Evolutionary conservation across 495 filamentous ascomycete species (phyloP), one percentile per base, ranked within the genome.

Genomic region (Aspergillus nidulans): DNA sequence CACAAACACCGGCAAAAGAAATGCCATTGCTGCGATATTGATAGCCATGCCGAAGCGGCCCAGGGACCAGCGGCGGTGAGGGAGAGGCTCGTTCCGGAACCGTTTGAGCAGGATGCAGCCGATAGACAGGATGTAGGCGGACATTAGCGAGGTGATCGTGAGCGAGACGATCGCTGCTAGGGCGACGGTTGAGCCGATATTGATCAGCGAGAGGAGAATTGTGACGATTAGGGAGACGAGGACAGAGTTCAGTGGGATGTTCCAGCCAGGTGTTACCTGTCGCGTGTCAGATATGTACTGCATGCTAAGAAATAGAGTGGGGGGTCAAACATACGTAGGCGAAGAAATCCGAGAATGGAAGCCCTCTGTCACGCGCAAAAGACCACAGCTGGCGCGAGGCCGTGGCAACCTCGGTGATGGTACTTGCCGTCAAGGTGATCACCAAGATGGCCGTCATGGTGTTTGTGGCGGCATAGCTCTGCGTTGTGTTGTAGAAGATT

Each of bases 361-460:
- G 63, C 2, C 82, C 81, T 10, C 68, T 58, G 55, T 84, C 81
- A 19, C 82, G 69, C 6, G 80, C 79, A 65, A 81, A 85, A 4
- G 80, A 76, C 73, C 74, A 83, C 1, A 83, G 69, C 64, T 84
- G 82, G 0, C 81, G 71, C 9, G 80, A 82, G 10, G 79, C 75
- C 0, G 81, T 82, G 6, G 81, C 77, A 13, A 82, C 77, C 52
- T 78, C 73, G 49, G 74, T 81, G 50, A 84, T 74, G 1, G 75
- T 74, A 15, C 76, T 77, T 24, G 70, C 74, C 12, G 75, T 71
- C 5, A 78, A 59, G 6, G 79, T 71, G 10, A 85, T 56, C 6
- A 80, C 65, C 25, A 84, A 61, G 20, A 84, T 72, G 9, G 66
- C 67, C 1, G 77, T 79, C 71, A 83, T 75, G 16, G 71, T 69